These are phyloP conservation scores for Porcisia hertigi DNA, from an alignment of 208 protist genomes.

Conservation along the genomic window DNA sequence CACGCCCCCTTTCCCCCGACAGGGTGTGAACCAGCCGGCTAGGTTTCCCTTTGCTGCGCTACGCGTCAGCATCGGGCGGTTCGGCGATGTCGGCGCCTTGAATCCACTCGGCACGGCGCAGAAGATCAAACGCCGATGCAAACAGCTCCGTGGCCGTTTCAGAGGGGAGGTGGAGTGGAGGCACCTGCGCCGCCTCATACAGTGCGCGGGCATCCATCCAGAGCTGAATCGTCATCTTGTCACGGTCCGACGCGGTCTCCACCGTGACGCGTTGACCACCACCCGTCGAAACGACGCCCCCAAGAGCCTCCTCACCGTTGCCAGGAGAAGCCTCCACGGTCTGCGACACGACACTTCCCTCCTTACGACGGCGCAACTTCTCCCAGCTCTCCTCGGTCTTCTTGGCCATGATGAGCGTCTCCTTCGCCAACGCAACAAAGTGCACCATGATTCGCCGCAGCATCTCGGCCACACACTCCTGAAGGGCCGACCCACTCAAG, in stretches of 20 bases:
- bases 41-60: neutral
- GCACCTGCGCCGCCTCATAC: slow-evolving; percentile 26
- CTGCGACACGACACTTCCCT: slow-evolving; percentile 25
- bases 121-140: slow-evolving; percentile 32
- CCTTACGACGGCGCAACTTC: slow-evolving; percentile 80
- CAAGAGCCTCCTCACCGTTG: slow-evolving; percentile 29
- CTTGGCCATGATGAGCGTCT: slow-evolving; percentile 82
- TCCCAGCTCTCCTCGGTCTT: slow-evolving; percentile 90
- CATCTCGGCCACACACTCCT: slow-evolving; percentile 28
- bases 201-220: slow-evolving; percentile 75
- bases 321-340: slow-evolving; percentile 66
- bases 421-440: slow-evolving; percentile 58
- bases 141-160: slow-evolving; percentile 14
- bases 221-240: slow-evolving; percentile 89
- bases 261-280: slow-evolving; percentile 30
- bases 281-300: neutral
- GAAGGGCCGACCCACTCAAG: slow-evolving; percentile 12
- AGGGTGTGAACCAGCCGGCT: neutral
- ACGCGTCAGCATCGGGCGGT: slow-evolving; percentile 64
- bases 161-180: slow-evolving; percentile 12
- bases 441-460: slow-evolving; percentile 29
- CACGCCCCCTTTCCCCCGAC: neutral
- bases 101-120: slow-evolving; percentile 82
- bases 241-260: slow-evolving; percentile 76
- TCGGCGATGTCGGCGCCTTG: slow-evolving; percentile 67